Conservation (phyloP, 805 yeast genomes). For the Sugiyamaella marilandica region DNA sequence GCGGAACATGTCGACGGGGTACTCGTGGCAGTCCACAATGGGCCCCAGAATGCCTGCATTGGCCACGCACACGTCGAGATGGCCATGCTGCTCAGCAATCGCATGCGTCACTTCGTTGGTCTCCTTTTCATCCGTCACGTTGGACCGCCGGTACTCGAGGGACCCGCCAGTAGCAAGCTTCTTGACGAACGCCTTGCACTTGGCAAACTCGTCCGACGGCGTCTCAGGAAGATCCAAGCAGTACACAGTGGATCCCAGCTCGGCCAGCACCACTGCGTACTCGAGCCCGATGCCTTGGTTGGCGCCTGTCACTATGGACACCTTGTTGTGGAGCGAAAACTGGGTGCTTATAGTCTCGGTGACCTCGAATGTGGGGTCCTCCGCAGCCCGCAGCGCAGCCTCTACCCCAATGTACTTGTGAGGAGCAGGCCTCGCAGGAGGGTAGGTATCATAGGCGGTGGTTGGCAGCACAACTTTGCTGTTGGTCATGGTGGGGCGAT, state of each 20-base stretch:
- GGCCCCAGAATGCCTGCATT: conserved; percentile 61
- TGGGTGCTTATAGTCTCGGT: conserved; percentile 30
- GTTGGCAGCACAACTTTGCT: conserved; percentile 18
- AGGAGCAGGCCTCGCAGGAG: conserved; percentile 25
- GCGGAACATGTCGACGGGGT: conserved; percentile 55
- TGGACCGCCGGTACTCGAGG: conserved; percentile 38
- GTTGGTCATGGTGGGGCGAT: background rate
- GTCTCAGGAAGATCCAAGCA: conserved; percentile 29
- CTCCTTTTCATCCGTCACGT: conserved; percentile 45
- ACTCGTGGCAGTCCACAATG: conserved; percentile 46
- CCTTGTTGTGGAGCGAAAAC: conserved; percentile 41
- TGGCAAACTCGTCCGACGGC: conserved; percentile 25
- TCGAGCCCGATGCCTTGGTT: conserved; percentile 43
- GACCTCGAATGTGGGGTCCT: conserved; percentile 23
- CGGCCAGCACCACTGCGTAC: conserved; percentile 40
- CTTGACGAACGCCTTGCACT: conserved; percentile 23
- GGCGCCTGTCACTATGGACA: conserved; percentile 43
- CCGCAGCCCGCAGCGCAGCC: conserved; percentile 27
- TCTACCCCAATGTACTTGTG: conserved; percentile 25
- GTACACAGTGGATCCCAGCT: conserved; percentile 42
- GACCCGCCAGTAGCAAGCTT: conserved; percentile 33
- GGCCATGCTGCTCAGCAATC: conserved; percentile 50
- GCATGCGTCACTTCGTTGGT: conserved; percentile 38
- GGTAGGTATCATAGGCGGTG: conserved; percentile 23
- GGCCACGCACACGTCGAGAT: conserved; percentile 59